Base-by-base conservation (phyloP, 371 early-diverging fungal genomes). In the Mycotypha africana region DNA sequence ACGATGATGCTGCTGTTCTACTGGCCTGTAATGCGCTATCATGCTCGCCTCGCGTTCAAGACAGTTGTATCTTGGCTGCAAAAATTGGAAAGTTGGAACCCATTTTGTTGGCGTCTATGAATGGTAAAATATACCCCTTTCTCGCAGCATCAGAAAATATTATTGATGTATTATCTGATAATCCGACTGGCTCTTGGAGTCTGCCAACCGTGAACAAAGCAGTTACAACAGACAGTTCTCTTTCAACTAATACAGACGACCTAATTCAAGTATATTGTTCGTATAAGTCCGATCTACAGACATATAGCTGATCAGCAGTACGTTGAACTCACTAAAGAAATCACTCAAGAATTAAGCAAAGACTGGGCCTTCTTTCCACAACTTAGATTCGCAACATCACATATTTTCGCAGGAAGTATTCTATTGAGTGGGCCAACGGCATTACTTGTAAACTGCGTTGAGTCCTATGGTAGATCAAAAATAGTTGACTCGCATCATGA, bases 311-410 rank as follows among this genome's bases (percentile, higher is more conserved):
- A 51, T 19, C 35, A 51, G 41, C 9, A 45, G 25, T 51, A 28
- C 34, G 34, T 51, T 16, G 45, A 51, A 39, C 45, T 45, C 16
- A 51, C 34, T 25, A 28, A 31, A 31, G 21, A 38, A 45, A 34
- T 45, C 7, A 20, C 30, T n/a, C 42, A 42, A 30, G 34, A 42
- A 41, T 15, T 49, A 36, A 51, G 21, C 20, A 43, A 44, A 14
- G 43, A 51, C 20, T 44, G 51, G 44, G 44, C 39, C 16, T 39
- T 44, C 26, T 51, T 44, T 39, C 39, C 51, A 4, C 42, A 49
- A 37, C 51, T 28, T 14, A 33, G 45, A 39, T 44, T 24, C 14
- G 48, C 40, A 23, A 40, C 38, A 30, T 49, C 25, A 24, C 45
- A 44, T 21, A 22, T 44, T 44, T 35, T 49, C 21, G 49, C 49